A percentile compares a stretch with the other conserved stretches of the same genome.
Evolutionary conservation across 208 protist genomes (phyloP).

Genomic region (Trypanosomatidae sp.): DNA sequence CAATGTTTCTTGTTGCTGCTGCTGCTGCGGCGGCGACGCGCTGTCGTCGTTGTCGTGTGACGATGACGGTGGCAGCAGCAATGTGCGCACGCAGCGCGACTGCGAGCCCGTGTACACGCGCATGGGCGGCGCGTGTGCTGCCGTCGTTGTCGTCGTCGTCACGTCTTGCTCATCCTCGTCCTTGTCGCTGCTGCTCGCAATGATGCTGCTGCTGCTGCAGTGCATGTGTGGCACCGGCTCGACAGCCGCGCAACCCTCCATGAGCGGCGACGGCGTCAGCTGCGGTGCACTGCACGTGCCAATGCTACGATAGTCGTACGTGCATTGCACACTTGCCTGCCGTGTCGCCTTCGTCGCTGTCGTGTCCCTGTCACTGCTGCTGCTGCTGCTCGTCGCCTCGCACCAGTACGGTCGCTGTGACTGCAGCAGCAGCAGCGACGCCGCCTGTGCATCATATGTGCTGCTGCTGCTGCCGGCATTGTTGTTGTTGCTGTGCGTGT

Average conservation of each 20-base stretch:
- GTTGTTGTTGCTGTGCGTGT: not conserved
- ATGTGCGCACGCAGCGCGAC: conserved; percentile 9
- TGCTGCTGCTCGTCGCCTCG: not conserved
- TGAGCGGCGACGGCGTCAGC: conserved; percentile 13
- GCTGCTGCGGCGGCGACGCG: no score
- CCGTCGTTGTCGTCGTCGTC: no score
- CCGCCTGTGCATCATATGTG: not conserved
- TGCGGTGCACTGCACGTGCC: conserved; percentile 16
- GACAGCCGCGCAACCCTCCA: conserved; percentile 40
- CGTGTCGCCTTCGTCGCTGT: not conserved
- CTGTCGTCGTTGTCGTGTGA: no score
- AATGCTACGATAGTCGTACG: conserved; percentile 16
- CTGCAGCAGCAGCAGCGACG: not conserved
- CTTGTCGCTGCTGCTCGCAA: no score
- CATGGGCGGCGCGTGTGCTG: no score
- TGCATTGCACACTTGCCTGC: conserved; percentile 11
- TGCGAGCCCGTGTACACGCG: conserved; percentile 8
- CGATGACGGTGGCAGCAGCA: no score
- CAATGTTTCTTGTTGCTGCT: no score
- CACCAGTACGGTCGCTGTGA: conserved; percentile 13
- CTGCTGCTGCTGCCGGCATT: not conserved
- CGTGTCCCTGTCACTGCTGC: not conserved
- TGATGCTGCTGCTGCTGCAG: no score
- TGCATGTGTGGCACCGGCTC: conserved; percentile 1
- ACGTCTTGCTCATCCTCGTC: no score